These are phyloP conservation scores for Isabelozyma pseudorhagii DNA, from an alignment of 805 yeast genomes.

Conservation along the genomic window DNA sequence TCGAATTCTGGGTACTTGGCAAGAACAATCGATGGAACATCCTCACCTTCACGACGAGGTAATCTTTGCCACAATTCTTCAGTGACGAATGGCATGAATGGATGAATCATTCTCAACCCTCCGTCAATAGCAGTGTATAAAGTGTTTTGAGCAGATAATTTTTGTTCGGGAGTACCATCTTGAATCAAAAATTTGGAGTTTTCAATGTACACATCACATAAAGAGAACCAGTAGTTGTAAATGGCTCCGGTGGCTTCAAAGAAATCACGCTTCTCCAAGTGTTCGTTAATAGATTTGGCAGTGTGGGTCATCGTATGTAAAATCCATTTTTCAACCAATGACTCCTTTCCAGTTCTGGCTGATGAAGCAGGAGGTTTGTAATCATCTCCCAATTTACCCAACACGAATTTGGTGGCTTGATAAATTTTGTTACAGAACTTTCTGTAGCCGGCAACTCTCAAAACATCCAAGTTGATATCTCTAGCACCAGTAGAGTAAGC, in stretches of 20 bases:
- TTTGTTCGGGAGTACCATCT: constrained; percentile 85
- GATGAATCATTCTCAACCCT: constrained; percentile 89
- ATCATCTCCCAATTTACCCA: constrained; percentile 87
- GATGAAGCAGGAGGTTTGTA: constrained; percentile 73
- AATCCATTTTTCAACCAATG: constrained; percentile 96
- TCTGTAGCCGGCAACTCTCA: constrained; percentile 98
- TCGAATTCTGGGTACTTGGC: constrained; percentile 75
- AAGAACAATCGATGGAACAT: constrained; percentile 66
- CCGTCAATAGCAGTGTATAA: constrained; percentile 89
- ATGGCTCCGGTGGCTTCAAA: constrained; percentile 81
- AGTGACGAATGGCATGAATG: constrained; percentile 96
- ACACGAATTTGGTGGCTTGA: constrained; percentile 96
- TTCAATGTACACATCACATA: constrained; percentile 98
- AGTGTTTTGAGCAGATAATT: constrained; percentile 89
- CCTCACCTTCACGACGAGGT: constrained; percentile 79
- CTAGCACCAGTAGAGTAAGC: constrained; percentile 99
- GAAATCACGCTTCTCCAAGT: constrained; percentile 84
- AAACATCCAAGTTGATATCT: constrained; percentile 92
- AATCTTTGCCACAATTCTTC: constrained; percentile 99
- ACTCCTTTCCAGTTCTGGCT: constrained; percentile 70
- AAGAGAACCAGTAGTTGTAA: constrained; percentile 93
- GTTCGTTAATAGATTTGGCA: constrained; percentile 57
- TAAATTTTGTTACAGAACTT: constrained; percentile 99
- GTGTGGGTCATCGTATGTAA: constrained; percentile 78
- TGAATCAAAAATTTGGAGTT: constrained; percentile 89